phyloP scores from a whole-genome alignment of 1,284 basidiomycete genomes.

The Termitomyces sp. region DNA sequence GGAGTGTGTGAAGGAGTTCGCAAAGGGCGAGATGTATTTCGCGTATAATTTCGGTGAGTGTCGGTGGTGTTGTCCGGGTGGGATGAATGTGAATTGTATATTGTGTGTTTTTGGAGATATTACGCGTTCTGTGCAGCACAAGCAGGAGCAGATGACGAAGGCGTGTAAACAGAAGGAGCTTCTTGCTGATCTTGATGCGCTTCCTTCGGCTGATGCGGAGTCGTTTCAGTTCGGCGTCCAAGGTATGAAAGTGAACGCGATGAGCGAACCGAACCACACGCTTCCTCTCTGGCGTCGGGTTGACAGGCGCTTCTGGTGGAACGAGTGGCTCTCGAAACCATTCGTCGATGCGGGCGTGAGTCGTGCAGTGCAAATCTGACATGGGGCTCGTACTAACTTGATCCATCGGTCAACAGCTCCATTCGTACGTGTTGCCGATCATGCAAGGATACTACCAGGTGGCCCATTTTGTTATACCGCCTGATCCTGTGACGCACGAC shows the following conservation, averaged over 20 bases:
- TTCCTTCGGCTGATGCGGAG: slow-evolving; percentile 21
- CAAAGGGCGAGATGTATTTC: slow-evolving; percentile 79
- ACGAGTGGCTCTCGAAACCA: slow-evolving; percentile 74
- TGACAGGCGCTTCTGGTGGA: slow-evolving; percentile 87
- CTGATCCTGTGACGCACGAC: slow-evolving; percentile 42
- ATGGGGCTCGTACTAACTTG: background rate
- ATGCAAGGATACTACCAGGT: slow-evolving; percentile 88
- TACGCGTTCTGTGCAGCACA: slow-evolving; percentile 74
- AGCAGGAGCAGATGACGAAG: slow-evolving; percentile 59
- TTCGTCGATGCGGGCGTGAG: slow-evolving; percentile 72
- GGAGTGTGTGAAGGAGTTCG: slow-evolving; percentile 65
- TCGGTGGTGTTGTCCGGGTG: no score
- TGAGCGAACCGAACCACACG: slow-evolving; percentile 64
- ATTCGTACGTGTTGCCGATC: slow-evolving; percentile 79
- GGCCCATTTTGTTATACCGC: slow-evolving; percentile 59
- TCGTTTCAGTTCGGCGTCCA: slow-evolving; percentile 14
- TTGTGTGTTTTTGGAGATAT: slow-evolving; percentile 61
- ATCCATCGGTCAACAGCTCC: slow-evolving; percentile 40
- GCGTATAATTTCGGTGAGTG: slow-evolving; percentile 70
- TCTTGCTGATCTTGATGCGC: slow-evolving; percentile 52
- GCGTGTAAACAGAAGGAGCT: slow-evolving; percentile 50
- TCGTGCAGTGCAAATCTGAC: slow-evolving; percentile 4
- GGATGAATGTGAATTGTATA: no score
- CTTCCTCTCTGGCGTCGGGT: slow-evolving; percentile 82
- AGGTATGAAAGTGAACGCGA: slow-evolving; percentile 43